These are phyloP conservation scores for Lobosporangium transversale DNA, from an alignment of 192 early-diverging fungal species.

Conservation along the genomic window DNA sequence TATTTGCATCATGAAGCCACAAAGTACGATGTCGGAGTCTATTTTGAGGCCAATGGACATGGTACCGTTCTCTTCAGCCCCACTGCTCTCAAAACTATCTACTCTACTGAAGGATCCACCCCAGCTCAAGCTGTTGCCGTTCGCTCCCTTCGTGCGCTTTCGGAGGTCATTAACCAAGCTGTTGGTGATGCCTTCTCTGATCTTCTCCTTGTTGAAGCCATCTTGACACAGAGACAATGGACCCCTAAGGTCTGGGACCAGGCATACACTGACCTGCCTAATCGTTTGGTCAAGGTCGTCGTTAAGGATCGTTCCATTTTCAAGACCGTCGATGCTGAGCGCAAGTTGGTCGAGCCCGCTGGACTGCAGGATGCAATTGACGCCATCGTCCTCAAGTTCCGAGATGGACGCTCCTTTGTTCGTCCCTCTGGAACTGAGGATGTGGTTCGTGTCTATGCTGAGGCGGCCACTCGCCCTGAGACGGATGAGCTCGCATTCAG, in stretches of 20 bases:
- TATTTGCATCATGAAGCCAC: slow-evolving; percentile 98
- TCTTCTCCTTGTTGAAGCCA: slow-evolving; percentile 93
- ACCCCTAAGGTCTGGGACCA: slow-evolving; percentile 89
- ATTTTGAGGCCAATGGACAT: slow-evolving; percentile 99
- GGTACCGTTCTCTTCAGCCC: slow-evolving; percentile 97
- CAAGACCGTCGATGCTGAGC: slow-evolving; percentile 97
- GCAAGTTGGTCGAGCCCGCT: slow-evolving; percentile 85
- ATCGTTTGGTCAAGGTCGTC: slow-evolving; percentile 96
- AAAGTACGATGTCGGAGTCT: slow-evolving; percentile 97
- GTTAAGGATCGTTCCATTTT: slow-evolving; percentile 87
- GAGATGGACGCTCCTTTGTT: slow-evolving; percentile 93
- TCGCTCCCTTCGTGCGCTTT: slow-evolving; percentile 81
- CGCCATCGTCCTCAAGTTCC: slow-evolving; percentile 83
- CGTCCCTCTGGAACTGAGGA: slow-evolving; percentile 99
- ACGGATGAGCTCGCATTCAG: slow-evolving; percentile 88
- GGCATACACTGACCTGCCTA: slow-evolving; percentile 94
- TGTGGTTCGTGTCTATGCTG: slow-evolving; percentile 98
- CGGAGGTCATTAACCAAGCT: slow-evolving; percentile 97
- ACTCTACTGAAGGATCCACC: slow-evolving; percentile 68
- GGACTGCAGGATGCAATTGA: slow-evolving; percentile 91
- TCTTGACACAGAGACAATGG: slow-evolving; percentile 86
- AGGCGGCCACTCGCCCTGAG: slow-evolving; percentile 92
- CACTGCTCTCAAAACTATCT: slow-evolving; percentile 79
- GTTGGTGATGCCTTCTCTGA: slow-evolving; percentile 99
- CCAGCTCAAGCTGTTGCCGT: slow-evolving; percentile 83